Evolutionary conservation across 2,329 filamentous ascomycete genomes (phyloP), one percentile per base, ranked within the genome.

Genomic region (Fusarium kyushuense): DNA sequence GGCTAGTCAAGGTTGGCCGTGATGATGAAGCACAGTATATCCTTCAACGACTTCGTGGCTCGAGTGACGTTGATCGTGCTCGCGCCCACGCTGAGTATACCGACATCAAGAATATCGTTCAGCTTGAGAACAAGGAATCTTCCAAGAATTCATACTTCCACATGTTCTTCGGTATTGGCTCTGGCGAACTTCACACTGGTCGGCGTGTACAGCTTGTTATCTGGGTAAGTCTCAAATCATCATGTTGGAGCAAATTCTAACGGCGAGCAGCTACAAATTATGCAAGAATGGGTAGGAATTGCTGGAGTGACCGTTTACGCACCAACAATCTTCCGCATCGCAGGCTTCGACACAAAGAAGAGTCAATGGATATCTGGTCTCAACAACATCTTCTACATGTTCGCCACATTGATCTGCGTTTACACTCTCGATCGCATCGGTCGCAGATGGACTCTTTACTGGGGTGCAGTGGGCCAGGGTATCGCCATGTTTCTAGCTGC

Each of bases 351-450:
- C 58, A 82, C 86, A 0, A 77, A 80, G 45, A 88, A 90, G 74
- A 84, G 85, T 14, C 84, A 89, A 62, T 91, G 88, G 88, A 87
- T 91, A 48, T 86, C 84, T 51, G 89, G 88, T 16, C 70, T 83
- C 6, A 84, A 84, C 71, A 84, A 82, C 51, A 80, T 84, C 42
- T 81, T 83, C 38, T 84, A 84, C 68, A 83, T 88, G 85, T 86
- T 91, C 54, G 84, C 87, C 1, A 92, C 90, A 0, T 80, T 91
- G 13, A 85, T 92, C 55, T 90, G 88, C 58, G 89, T 91, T 51
- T 92, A 91, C 70, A 92, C 89, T 0, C 79, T 92, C 0, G 90
- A 92, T 71, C 83, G 86, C 0, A 90, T 92, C 54, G 90, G 90
- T 8, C 84, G 90, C 13, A 84, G 90, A 16, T 89, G 88, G 87